Percentiles rank a stretch among this genome's conserved stretches.
These are phyloP conservation scores for Westerdykella sp. DNA, from an alignment of 2,329 filamentous ascomycete species.

Conservation along the genomic window DNA sequence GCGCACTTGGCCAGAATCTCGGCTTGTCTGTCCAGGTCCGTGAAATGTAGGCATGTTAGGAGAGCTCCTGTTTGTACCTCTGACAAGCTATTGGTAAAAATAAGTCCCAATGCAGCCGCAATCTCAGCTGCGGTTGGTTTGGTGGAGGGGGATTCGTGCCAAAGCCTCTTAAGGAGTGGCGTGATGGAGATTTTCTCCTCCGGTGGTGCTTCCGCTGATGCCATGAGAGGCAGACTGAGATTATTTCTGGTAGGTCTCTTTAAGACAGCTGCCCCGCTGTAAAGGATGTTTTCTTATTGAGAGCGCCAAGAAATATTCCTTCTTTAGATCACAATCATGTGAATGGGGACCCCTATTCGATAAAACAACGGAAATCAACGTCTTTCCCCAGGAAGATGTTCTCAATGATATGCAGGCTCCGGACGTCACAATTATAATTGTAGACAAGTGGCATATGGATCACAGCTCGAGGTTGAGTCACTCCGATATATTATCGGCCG, in stretches of 20 bases:
- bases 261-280: too few species aligned
- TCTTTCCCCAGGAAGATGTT: too few species aligned
- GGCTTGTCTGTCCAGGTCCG: constrained; percentile 72
- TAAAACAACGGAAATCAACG: too few species aligned
- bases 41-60: constrained; percentile 88
- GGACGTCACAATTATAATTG: too few species aligned
- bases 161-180: constrained; percentile 65
- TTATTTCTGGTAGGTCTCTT: too few species aligned
- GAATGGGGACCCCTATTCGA: too few species aligned
- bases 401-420: too few species aligned
- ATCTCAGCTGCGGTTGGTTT: constrained; percentile 66
- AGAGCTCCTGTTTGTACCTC: constrained; percentile 81
- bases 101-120: constrained; percentile 79
- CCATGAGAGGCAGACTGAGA: constrained; percentile 11
- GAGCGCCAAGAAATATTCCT: not conserved
- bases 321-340: too few species aligned
- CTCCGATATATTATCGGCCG: constrained; percentile 1
- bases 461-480: constrained; percentile 13
- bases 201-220: constrained; percentile 15
- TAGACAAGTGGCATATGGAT: too few species aligned
- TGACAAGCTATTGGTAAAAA: constrained; percentile 87
- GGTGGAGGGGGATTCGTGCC: constrained; percentile 48
- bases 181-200: constrained; percentile 52
- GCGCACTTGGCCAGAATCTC: constrained; percentile 85
- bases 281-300: not conserved